These are phyloP conservation scores for Pythium volutum DNA, from an alignment of 352 stramenopile species.

Conservation along the genomic window DNA sequence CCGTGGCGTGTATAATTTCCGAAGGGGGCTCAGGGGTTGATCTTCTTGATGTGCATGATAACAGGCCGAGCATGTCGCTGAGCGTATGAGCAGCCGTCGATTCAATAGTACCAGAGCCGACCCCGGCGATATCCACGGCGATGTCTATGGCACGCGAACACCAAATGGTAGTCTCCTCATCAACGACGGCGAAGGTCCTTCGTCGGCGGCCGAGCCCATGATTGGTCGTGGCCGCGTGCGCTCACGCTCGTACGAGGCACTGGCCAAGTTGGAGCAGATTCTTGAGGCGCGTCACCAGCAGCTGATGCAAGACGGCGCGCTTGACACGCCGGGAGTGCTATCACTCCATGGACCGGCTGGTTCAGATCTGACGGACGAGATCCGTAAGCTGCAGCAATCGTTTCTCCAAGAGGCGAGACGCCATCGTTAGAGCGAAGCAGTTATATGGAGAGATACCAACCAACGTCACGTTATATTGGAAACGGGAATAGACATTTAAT, in stretches of 20 bases:
- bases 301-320: conserved; percentile 51
- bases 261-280: conserved; percentile 70
- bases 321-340: conserved; percentile 5
- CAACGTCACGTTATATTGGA: conserved; percentile 15
- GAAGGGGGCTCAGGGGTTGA: background rate
- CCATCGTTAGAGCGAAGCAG: background rate
- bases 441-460: background rate
- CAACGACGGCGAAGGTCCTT: background rate
- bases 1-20: background rate
- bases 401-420: conserved; percentile 16
- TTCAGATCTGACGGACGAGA: conserved; percentile 27
- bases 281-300: conserved; percentile 69
- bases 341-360: background rate
- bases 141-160: background rate
- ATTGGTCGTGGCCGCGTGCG: background rate
- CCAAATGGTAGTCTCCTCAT: too few species aligned
- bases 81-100: background rate
- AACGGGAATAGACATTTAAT: conserved; percentile 18
- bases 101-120: background rate
- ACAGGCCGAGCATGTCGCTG: background rate
- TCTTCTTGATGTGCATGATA: background rate
- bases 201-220: background rate
- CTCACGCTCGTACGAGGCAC: conserved; percentile 69
- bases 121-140: background rate
- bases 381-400: conserved; percentile 30